These are phyloP conservation scores for Mucor indicus DNA, from an alignment of 371 early-diverging fungal species.

Conservation along the genomic window DNA sequence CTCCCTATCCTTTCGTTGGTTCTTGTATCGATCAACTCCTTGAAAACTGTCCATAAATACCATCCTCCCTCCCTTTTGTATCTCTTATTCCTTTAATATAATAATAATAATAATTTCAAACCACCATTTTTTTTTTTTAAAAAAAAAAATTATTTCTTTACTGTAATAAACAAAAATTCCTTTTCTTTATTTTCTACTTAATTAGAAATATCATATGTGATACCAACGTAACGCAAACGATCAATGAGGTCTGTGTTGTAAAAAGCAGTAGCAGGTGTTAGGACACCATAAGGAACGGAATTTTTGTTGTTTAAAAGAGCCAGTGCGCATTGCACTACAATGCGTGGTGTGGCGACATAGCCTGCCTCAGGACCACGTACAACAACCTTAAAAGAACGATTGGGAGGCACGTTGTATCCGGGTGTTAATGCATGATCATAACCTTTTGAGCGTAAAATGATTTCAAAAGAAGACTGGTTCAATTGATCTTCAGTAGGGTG, in stretches of 20 bases:
- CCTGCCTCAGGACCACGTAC: conserved; percentile 64
- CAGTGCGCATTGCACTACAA: conserved; percentile 55
- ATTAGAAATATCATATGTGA: conserved; percentile 41
- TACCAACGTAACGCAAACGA: conserved; percentile 50
- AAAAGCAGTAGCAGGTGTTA: conserved; percentile 63
- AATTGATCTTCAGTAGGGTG: conserved; percentile 60
- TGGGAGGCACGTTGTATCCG: conserved; percentile 25
- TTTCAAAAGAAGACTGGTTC: conserved; percentile 52
- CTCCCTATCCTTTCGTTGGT: conserved; percentile 17
- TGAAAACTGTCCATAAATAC: conserved; percentile 38
- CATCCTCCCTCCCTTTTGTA: background rate
- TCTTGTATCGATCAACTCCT: conserved; percentile 31
- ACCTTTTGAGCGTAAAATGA: conserved; percentile 51
- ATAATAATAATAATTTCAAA: too few species aligned
- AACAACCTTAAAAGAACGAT: conserved; percentile 43
- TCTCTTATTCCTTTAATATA: too few species aligned
- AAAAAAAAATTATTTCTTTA: background rate
- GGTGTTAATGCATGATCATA: conserved; percentile 32
- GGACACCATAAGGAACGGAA: conserved; percentile 53
- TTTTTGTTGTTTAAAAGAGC: conserved; percentile 37
- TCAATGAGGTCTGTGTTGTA: conserved; percentile 56
- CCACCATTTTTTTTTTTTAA: too few species aligned
- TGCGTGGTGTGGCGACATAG: conserved; percentile 61
- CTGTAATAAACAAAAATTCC: too few species aligned
- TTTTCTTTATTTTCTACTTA: too few species aligned